Evolutionary conservation across 805 yeast genomes (phyloP).

Genomic region (Metschnikowia arizonensis): DNA sequence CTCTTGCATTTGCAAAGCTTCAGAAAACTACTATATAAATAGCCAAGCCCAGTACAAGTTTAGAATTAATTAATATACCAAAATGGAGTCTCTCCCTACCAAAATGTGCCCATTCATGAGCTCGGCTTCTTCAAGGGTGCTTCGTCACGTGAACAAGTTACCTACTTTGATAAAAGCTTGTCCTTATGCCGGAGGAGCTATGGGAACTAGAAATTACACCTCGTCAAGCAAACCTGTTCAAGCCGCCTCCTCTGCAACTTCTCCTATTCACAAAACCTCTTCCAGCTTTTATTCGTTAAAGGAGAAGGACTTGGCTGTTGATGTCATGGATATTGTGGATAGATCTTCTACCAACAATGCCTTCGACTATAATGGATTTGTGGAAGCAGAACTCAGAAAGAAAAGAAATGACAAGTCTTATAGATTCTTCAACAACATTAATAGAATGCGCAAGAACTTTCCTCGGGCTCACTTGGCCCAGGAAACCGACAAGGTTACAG

Average conservation of each 20-base stretch:
- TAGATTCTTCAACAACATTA: slow-evolving; percentile 94
- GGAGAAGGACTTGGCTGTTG: slow-evolving; percentile 24
- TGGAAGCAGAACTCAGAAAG: slow-evolving; percentile 59
- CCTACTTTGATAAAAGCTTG: slow-evolving; percentile 54
- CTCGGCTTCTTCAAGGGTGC: slow-evolving; percentile 52
- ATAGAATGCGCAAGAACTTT: slow-evolving; percentile 89
- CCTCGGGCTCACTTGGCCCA: slow-evolving; percentile 84
- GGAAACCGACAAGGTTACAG: slow-evolving; percentile 84
- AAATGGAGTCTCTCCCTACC: slow-evolving; percentile 78
- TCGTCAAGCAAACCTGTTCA: slow-evolving; percentile 42
- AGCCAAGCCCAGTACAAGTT: not conserved
- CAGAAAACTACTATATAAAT: not conserved
- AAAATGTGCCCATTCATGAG: slow-evolving; percentile 81
- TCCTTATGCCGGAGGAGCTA: slow-evolving; percentile 88
- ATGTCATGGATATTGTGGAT: slow-evolving; percentile 22
- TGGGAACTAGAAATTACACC: slow-evolving; percentile 46
- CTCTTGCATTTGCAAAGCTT: not conserved
- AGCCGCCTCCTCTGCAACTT: slow-evolving; percentile 38
- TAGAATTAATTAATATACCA: not conserved
- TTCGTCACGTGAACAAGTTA: slow-evolving; percentile 51
- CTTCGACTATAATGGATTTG: slow-evolving; percentile 71
- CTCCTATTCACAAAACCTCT: slow-evolving; percentile 28
- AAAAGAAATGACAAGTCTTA: slow-evolving; percentile 89
- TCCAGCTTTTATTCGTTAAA: slow-evolving; percentile 33
- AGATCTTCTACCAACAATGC: slow-evolving; percentile 44